Percentiles rank a stretch among this genome's conserved stretches.
Evolutionary conservation across 345 rosid species (phyloP).

Genomic region (Eucalyptus albens): DNA sequence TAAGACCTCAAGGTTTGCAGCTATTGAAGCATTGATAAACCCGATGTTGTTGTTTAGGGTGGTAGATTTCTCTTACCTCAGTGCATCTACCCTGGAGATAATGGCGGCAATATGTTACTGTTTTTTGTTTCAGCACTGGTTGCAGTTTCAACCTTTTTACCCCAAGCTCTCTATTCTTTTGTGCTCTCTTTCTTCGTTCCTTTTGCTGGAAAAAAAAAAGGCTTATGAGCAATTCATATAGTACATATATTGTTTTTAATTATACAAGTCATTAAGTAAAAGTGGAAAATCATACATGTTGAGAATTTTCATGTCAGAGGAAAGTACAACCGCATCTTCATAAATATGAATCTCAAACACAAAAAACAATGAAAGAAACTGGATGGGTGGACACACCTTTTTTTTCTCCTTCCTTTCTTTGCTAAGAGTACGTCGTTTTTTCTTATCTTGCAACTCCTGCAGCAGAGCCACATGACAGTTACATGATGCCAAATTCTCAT

Average conservation of each 20-base stretch:
- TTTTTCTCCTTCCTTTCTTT: slow-evolving; percentile 57
- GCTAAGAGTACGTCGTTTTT: slow-evolving; percentile 17
- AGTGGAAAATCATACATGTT: neutral
- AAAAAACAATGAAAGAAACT: neutral
- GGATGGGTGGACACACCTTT: slow-evolving; percentile 25
- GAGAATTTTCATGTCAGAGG: neutral
- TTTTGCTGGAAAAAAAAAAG: slow-evolving; percentile 29
- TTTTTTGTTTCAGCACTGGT: slow-evolving; percentile 44
- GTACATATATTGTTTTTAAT: neutral
- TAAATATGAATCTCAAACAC: neutral
- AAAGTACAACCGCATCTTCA: neutral
- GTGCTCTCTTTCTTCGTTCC: slow-evolving; percentile 61
- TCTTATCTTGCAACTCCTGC: slow-evolving; percentile 20
- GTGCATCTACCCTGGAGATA: slow-evolving; percentile 69
- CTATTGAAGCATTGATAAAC: neutral
- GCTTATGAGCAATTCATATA: neutral
- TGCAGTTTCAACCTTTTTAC: slow-evolving; percentile 71
- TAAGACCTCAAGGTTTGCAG: neutral
- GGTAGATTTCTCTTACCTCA: slow-evolving; percentile 20
- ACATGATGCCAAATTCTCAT: neutral
- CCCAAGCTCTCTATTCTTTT: slow-evolving; percentile 63
- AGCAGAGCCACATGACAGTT: neutral
- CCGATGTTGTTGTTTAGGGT: neutral
- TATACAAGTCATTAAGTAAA: neutral
- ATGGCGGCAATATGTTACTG: slow-evolving; percentile 56